These are phyloP conservation scores for Picochlorum sp. DNA, from an alignment of 139 green algal species.

Conservation along the genomic window DNA sequence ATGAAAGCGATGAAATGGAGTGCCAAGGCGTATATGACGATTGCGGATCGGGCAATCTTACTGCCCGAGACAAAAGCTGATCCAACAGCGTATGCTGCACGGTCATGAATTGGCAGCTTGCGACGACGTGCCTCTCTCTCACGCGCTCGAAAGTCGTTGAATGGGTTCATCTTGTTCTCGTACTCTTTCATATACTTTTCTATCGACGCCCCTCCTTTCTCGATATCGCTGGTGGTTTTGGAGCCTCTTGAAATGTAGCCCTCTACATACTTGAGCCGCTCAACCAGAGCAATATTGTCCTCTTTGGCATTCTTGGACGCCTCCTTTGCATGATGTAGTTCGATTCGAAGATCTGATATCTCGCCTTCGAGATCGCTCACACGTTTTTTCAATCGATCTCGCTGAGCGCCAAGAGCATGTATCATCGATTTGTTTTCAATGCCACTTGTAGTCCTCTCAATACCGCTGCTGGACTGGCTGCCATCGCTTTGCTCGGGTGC, in stretches of 20 bases:
- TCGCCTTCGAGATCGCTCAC: slow-evolving; percentile 69
- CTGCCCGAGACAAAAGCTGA: slow-evolving; percentile 32
- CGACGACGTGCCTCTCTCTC: slow-evolving; percentile 24
- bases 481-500: not conserved
- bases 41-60: slow-evolving; percentile 16
- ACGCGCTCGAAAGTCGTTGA: slow-evolving; percentile 44
- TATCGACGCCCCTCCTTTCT: slow-evolving; percentile 56
- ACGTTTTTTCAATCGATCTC: slow-evolving; percentile 62
- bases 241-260: not conserved
- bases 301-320: slow-evolving; percentile 37
- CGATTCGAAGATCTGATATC: slow-evolving; percentile 13
- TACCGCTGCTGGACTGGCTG: slow-evolving; percentile 1
- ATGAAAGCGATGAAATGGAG: slow-evolving; percentile 73
- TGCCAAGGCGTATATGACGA: slow-evolving; percentile 75
- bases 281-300: slow-evolving; percentile 87
- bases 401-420: slow-evolving; percentile 65
- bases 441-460: not conserved
- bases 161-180: slow-evolving; percentile 83
- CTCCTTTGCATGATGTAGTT: slow-evolving; percentile 23
- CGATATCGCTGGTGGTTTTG: slow-evolving; percentile 37
- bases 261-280: slow-evolving; percentile 77
- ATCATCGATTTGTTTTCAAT: slow-evolving; percentile 50
- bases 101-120: slow-evolving; percentile 19
- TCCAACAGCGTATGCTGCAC: slow-evolving; percentile 22
- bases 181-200: slow-evolving; percentile 75